Conservation (phyloP, 208 protist species). For the Trypanosoma caninum region DNA sequence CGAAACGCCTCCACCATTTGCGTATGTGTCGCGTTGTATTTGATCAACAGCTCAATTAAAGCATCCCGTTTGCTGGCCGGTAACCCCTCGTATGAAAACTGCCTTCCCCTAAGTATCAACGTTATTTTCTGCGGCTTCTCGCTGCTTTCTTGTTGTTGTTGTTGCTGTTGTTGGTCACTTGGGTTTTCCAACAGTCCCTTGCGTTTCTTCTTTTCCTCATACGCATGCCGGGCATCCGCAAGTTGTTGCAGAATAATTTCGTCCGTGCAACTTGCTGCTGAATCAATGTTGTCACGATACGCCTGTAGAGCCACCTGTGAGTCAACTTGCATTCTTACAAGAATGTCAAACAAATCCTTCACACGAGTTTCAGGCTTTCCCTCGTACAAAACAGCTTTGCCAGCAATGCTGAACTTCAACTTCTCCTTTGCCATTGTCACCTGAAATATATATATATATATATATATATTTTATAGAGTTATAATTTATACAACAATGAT, state of each 20-base stretch:
- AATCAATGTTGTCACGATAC: conserved; percentile 74
- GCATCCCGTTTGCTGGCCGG: conserved; percentile 59
- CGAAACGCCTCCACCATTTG: conserved; percentile 64
- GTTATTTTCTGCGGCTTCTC: conserved; percentile 64
- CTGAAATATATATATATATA: conserved; percentile 6
- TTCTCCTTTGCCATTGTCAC: conserved; percentile 64
- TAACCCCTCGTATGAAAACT: conserved; percentile 73
- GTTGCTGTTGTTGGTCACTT: conserved; percentile 1
- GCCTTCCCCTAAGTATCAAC: conserved; percentile 55
- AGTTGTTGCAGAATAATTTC: conserved; percentile 51
- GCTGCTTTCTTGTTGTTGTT: conserved; percentile 23
- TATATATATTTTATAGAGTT: conserved; percentile 10
- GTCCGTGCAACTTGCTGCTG: conserved; percentile 38
- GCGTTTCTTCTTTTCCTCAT: conserved; percentile 47
- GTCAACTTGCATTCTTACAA: conserved; percentile 62
- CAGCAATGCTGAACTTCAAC: conserved; percentile 57
- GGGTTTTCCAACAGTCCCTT: conserved; percentile 7
- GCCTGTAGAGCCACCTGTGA: conserved; percentile 39
- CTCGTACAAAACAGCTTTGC: conserved; percentile 68
- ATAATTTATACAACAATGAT: background rate
- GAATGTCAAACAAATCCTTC: conserved; percentile 80
- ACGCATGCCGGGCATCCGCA: conserved; percentile 30
- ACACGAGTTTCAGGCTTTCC: conserved; percentile 49
- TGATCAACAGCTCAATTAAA: conserved; percentile 66
- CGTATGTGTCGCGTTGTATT: conserved; percentile 54